Conservation (phyloP, 306 rosid genomes). For the Nissolia schottii region DNA sequence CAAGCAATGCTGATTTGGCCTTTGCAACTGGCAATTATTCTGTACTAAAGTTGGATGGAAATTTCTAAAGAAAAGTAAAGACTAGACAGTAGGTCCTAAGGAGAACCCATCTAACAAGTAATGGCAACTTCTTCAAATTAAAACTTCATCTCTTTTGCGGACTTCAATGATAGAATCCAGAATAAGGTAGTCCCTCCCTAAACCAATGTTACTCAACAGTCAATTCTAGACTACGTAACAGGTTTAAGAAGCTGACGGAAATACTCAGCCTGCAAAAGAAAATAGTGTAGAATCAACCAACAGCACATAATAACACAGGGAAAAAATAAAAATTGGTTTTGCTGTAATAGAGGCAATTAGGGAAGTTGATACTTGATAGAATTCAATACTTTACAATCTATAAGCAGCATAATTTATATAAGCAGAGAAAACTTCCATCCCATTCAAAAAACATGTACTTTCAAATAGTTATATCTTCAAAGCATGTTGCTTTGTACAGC, state of each 20-base stretch:
- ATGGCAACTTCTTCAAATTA: slow-evolving; percentile 44
- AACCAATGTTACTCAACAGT: slow-evolving; percentile 31
- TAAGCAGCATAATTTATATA: neutral
- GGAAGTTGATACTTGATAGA: neutral
- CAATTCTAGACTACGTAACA: slow-evolving; percentile 77
- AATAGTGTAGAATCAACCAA: neutral
- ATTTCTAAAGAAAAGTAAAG: slow-evolving; percentile 37
- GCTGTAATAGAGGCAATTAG: neutral
- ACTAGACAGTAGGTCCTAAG: slow-evolving; percentile 39
- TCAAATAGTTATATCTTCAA: slow-evolving; percentile 4
- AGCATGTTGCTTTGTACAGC: neutral
- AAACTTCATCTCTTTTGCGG: slow-evolving; percentile 35
- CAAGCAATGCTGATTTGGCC: slow-evolving; percentile 31
- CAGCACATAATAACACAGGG: neutral
- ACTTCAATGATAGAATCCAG: slow-evolving; percentile 48
- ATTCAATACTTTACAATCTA: neutral
- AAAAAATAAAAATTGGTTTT: neutral
- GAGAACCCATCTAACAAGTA: slow-evolving; percentile 44
- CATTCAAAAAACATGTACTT: neutral
- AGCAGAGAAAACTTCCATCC: neutral
- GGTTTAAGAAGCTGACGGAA: slow-evolving; percentile 98
- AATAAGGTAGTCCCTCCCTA: slow-evolving; percentile 44
- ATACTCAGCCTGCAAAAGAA: slow-evolving; percentile 77
- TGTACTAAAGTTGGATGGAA: slow-evolving; percentile 32
- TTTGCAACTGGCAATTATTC: slow-evolving; percentile 40